Evolutionary conservation across 2,329 filamentous ascomycete species (phyloP).

Genomic region (Atkinsonella texensis): DNA sequence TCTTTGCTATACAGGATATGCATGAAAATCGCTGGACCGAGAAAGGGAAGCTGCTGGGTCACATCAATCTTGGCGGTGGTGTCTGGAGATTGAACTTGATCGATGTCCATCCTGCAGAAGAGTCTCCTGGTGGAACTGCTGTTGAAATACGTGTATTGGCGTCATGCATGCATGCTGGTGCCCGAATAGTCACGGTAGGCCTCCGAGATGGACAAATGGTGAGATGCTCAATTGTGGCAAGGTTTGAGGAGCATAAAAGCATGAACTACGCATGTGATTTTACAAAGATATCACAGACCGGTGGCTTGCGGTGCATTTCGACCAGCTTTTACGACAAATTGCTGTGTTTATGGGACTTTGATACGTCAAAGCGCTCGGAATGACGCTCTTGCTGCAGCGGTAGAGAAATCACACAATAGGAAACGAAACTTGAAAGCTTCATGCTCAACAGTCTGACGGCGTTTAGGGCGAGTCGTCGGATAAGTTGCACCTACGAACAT

Average conservation of each 20-base stretch:
- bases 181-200: conserved; percentile 46
- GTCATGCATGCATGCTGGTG: conserved; percentile 89
- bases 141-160: conserved; percentile 48
- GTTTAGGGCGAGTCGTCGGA: too few relatives aligned
- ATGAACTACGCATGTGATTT: conserved; percentile 91
- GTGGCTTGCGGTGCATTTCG: conserved; percentile 41
- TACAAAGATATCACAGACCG: conserved; percentile 25
- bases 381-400: not conserved
- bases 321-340: conserved; percentile 69
- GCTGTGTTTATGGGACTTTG: conserved; percentile 51
- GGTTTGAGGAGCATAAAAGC: conserved; percentile 76
- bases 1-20: conserved; percentile 41
- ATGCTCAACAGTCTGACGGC: too few relatives aligned
- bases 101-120: conserved; percentile 11
- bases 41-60: conserved; percentile 42
- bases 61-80: conserved; percentile 60
- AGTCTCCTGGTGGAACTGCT: conserved; percentile 14
- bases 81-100: conserved; percentile 77
- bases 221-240: conserved; percentile 40
- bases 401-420: too few relatives aligned
- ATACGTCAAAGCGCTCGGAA: not conserved
- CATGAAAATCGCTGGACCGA: conserved; percentile 27
- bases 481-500: too few relatives aligned
- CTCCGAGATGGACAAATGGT: conserved; percentile 32
- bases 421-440: not conserved